Conservation (phyloP, 257 asterid genomes). For the Striga asiatica region DNA sequence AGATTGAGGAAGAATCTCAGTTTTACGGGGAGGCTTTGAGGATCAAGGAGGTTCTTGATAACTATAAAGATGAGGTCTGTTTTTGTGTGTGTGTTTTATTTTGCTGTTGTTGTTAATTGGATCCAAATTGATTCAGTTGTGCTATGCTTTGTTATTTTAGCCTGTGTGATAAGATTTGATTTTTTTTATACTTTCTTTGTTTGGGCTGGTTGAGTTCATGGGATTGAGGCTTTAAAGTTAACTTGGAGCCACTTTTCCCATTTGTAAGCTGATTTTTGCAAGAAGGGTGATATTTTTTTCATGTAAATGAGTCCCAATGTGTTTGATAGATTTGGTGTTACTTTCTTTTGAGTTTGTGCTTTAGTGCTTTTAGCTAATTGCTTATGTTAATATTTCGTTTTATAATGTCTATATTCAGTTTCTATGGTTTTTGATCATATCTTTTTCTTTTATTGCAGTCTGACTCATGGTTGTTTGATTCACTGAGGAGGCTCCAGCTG, state of each 20-base stretch:
- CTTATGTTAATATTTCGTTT: not conserved
- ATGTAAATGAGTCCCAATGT: no score
- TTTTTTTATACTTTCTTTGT: conserved; percentile 2
- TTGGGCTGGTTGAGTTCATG: not conserved
- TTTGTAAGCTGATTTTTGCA: no score
- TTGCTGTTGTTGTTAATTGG: not conserved
- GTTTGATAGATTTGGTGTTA: not conserved
- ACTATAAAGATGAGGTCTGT: conserved; percentile 51
- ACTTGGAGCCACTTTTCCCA: no score
- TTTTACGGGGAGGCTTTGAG: conserved; percentile 55
- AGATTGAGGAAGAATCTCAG: conserved; percentile 65
- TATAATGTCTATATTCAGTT: no score
- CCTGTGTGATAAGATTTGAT: conserved; percentile 1
- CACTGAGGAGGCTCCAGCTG: conserved; percentile 70
- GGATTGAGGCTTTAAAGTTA: not conserved
- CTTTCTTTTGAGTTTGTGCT: conserved; percentile 9
- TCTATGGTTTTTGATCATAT: no score
- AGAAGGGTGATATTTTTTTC: no score
- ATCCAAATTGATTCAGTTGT: not conserved
- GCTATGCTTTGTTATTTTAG: not conserved
- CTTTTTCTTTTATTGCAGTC: conserved; percentile 32
- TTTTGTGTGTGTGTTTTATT: not conserved
- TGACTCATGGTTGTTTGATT: conserved; percentile 42
- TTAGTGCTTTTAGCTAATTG: conserved; percentile 8
- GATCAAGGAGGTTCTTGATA: conserved; percentile 63